phyloP scores from a whole-genome alignment of 2,329 filamentous ascomycete species.

The Cytospora piceicola region DNA sequence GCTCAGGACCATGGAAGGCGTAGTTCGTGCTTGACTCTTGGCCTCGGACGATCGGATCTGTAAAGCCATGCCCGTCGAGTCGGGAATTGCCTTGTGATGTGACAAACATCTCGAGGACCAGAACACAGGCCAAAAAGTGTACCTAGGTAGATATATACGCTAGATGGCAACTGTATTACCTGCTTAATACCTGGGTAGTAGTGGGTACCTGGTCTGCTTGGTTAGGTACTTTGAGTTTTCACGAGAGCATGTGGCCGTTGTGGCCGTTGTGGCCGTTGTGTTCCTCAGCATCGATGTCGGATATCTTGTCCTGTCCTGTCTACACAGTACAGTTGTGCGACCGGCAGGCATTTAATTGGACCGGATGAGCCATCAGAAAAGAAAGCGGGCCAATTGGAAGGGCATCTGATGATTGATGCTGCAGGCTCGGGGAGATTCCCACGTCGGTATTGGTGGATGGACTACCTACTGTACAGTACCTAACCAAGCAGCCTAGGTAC shows the following conservation, averaged over 20 bases:
- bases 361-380: neutral
- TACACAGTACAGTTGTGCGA: neutral
- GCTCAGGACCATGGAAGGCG: neutral
- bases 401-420: neutral
- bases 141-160: neutral
- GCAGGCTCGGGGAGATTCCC: neutral
- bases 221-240: neutral
- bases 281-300: neutral
- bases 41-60: neutral
- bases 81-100: neutral
- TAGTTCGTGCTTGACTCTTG: constrained; percentile 10
- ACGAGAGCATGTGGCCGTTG: neutral
- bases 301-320: neutral
- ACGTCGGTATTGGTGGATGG: neutral
- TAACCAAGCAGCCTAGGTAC: too few species aligned
- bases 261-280: too few species aligned
- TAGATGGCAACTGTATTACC: too few species aligned
- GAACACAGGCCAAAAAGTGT: neutral
- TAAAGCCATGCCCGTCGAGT: neutral
- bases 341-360: neutral
- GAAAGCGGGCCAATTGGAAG: neutral
- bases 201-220: neutral
- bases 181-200: neutral
- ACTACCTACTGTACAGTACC: neutral
- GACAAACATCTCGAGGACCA: neutral